These are phyloP conservation scores for Chalara sp. DNA, from an alignment of 2,329 filamentous ascomycete genomes.

Conservation along the genomic window DNA sequence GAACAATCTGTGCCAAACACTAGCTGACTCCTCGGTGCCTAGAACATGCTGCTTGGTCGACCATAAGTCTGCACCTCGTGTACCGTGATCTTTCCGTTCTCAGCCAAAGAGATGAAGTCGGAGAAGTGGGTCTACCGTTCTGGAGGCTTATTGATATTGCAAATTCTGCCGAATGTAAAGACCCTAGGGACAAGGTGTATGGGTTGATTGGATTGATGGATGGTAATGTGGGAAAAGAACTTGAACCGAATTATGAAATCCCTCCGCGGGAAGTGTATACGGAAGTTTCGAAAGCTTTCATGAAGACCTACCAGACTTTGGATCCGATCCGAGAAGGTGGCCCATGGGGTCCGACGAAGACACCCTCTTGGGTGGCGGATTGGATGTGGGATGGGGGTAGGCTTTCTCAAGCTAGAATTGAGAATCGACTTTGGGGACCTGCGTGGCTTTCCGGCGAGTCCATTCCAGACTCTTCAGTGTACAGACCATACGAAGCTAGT, in stretches of 20 bases:
- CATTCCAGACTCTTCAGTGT: neutral
- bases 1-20: no score
- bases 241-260: constrained; percentile 8
- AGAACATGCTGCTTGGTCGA: constrained; percentile 1
- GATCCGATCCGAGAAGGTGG: constrained; percentile 11
- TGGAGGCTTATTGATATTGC: constrained; percentile 7
- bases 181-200: constrained; percentile 15
- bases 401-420: neutral
- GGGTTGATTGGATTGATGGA: constrained; percentile 13
- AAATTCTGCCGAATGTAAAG: constrained; percentile 1
- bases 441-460: neutral
- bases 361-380: constrained; percentile 12
- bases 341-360: constrained; percentile 4
- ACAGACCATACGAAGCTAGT: constrained; percentile 6
- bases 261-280: constrained; percentile 5
- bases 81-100: constrained; percentile 7
- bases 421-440: constrained; percentile 7
- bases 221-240: neutral
- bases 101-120: neutral
- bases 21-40: no score
- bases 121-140: neutral
- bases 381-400: constrained; percentile 10
- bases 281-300: constrained; percentile 5
- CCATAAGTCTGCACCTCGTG: constrained; percentile 8
- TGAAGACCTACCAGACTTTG: constrained; percentile 2